Evolutionary conservation across 768 basidiomycete species (phyloP), one percentile per base, ranked within the genome.

Genomic region (Mycena polygramma): DNA sequence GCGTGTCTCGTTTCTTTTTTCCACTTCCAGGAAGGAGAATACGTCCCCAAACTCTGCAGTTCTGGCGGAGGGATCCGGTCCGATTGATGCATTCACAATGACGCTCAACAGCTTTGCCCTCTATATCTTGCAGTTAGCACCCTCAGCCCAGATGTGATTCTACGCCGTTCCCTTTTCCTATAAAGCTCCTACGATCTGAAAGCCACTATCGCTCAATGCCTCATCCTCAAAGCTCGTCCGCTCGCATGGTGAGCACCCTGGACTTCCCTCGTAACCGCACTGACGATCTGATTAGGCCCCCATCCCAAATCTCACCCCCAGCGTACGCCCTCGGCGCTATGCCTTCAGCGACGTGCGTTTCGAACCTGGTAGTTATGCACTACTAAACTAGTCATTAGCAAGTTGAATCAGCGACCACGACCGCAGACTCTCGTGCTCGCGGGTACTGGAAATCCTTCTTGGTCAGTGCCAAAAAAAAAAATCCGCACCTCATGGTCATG

Each of bases 301-400:
- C 45, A 53, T 45, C 17, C 30, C 53, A 26, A 14, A 5, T 22
- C 51, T 41, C 60, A 35, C 49, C 30, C 55, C 48, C 30, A 35
- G 37, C 17, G 13, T n/a, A 17, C 65, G 55, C 17, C 70, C 17
- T 11, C 58, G 71, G 35, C 58, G 63, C 19, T 43, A 66, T 46
- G 71, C 71, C 22, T 72, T 72, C 52, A 69, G 41, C 4, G 62
- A 65, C 36, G 70, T 67, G 49, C 7, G 46, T 22, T 30, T 39
- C 15, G n/a, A 5, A 35, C 26, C 22, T 15, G 14, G 41, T 20
- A 30, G 17, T 45, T 17, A 4, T 11, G 9, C 5, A 22, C 45
- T 4, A n/a, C 45, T 66, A 1, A 41, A 6, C 20, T 41, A 9
- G 22, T 7, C 14, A 49, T 66, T 59, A 58, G 55, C 41, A 9